Percentiles rank a stretch among this genome's conserved stretches.
These are phyloP conservation scores for Sechiopsis laciniata DNA, from an alignment of 306 rosid genomes.

Conservation along the genomic window DNA sequence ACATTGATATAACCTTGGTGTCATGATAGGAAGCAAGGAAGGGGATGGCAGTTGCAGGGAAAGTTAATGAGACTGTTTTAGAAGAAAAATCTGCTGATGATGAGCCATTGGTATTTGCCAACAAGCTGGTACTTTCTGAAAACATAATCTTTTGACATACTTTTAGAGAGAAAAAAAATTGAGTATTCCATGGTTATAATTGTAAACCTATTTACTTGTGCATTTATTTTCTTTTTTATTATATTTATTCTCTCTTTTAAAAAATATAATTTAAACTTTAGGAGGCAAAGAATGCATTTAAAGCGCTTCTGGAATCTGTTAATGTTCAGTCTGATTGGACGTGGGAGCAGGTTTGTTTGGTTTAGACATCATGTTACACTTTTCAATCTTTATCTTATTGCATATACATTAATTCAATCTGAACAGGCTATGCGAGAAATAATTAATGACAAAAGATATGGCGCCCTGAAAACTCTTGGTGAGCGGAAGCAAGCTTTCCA, in stretches of 20 bases:
- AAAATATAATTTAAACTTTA: conserved; percentile 21
- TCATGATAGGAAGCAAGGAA: conserved; percentile 66
- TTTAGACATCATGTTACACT: conserved; percentile 19
- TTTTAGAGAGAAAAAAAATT: not conserved
- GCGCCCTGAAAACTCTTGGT: conserved; percentile 86
- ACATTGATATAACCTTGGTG: conserved; percentile 23
- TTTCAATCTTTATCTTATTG: conserved; percentile 24
- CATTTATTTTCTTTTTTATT: not conserved
- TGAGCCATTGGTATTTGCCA: conserved; percentile 73
- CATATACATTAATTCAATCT: conserved; percentile 21
- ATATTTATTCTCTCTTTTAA: not conserved
- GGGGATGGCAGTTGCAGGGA: conserved; percentile 64
- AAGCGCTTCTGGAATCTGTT: conserved; percentile 79
- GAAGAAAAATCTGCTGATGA: conserved; percentile 74
- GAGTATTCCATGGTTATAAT: not conserved
- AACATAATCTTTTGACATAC: conserved; percentile 14
- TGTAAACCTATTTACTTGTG: conserved; percentile 8
- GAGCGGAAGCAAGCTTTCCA: conserved; percentile 98
- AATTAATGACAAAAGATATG: conserved; percentile 85
- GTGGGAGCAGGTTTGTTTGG: conserved; percentile 85
- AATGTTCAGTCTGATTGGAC: conserved; percentile 98
- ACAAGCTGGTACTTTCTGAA: conserved; percentile 63
- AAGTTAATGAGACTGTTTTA: conserved; percentile 45
- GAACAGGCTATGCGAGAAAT: conserved; percentile 92
- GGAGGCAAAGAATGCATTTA: conserved; percentile 97